Base-by-base conservation (phyloP, 2,329 filamentous ascomycete genomes). In the Fusarium nygamai region DNA sequence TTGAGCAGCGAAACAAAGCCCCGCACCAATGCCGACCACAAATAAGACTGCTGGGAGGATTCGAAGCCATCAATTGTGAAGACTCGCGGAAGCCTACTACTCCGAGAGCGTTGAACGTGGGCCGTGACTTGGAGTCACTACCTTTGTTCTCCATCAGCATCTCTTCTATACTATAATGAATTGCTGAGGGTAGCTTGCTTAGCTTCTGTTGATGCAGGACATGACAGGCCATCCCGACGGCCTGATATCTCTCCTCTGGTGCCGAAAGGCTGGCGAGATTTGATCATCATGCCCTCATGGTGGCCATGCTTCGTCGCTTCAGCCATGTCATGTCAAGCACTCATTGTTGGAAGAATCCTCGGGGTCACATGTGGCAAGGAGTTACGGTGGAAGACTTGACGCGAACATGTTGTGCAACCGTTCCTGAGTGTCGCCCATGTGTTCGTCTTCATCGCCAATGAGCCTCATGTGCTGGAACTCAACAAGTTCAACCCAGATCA, bases 51-150 rank as follows among this genome's bases (percentile, higher is more conserved):
- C 22, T 7, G 14, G 14, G 8, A 17, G 14, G 14, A 13, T 27
- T 20, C 4, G 11, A 13, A 27, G 24, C 43, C 1, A 46, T 20
- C 14, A 10, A 17, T 17, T 8, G 22, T 10, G 14, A 0, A 5
- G 22, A 10, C 14, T 43, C 0, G 0, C 8, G 2, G 22, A 43
- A 17, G 22, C 22, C 5, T n/a, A 9, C 6, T 22, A 12, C 22
- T 43, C 13, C 14, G 6, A 34, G 33, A 34, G 33, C 33, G 7
- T 6, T 24, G 41, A 17, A n/a, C n/a, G n/a, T n/a, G n/a, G n/a
- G n/a, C n/a, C n/a, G n/a, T n/a, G n/a, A n/a, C n/a, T n/a, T n/a
- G n/a, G n/a, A n/a, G n/a, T n/a, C n/a, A n/a, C n/a, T n/a, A n/a
- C n/a, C n/a, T n/a, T n/a, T n/a, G n/a, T n/a, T n/a, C n/a, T n/a